Base-by-base conservation (phyloP, 148 eudicot species). In the Cornus florida region DNA sequence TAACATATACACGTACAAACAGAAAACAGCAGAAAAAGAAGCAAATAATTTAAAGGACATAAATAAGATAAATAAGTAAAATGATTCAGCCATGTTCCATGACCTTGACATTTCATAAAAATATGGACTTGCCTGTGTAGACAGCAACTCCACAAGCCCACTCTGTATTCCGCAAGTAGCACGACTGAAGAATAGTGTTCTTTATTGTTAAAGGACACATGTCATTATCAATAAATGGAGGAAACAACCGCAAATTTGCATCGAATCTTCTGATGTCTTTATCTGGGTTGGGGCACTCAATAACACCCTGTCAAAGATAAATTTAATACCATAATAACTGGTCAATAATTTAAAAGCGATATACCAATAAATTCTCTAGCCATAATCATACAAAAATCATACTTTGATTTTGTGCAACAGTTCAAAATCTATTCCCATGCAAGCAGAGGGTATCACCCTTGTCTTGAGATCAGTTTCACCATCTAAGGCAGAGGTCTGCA, bases 91-190 rank as follows among this genome's bases (percentile, higher is more conserved):
- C 10, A 64, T 70, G 23, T 24, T 32, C 14, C 17, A 48, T 70
- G 23, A 50, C 53, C 33, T 46, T 7, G 13, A 50, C 28, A 70
- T 6, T 22, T 60, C 17, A 62, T 66, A 71, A 71, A 79, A 3
- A 20, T 28, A 35, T 32, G 28, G 48, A 86, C 92, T 86, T 83
- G 86, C 99, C 99, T 74, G 99, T 94, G 78, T 96, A 96, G 77
- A 96, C 84, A 75, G 99, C 98, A 83, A 93, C 99, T 70, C 99
- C 98, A 82, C 99, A 96, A 82, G 97, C 99, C 99, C 99, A 96
- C 86, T 96, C 98, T 75, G 95, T 96, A 80, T 96, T 96, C 86
- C 98, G 81, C 83, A 96, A 84, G 90, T 96, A 96, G 92, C 99
- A 96, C 79, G 99, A 96, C 72, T 96, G 99, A 78, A 96, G 98